Conservation (phyloP, 78 protist genomes). For the Pigoraptor vietnamica region DNA sequence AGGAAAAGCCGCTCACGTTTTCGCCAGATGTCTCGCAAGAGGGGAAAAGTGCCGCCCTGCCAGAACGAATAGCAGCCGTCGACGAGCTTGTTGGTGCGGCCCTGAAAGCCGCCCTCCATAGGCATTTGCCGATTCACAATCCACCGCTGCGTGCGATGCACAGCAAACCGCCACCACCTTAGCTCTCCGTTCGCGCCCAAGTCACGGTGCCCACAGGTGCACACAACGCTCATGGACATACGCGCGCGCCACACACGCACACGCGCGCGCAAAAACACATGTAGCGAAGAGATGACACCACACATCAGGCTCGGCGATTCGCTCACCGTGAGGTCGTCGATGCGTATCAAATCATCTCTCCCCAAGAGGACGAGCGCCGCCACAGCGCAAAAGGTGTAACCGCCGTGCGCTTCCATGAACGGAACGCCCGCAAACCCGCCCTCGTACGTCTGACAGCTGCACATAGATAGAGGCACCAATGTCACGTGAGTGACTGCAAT, state of each 20-base stretch:
- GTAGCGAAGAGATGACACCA: neutral
- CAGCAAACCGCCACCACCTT: too few species aligned
- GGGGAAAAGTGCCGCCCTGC: slow-evolving; percentile 72
- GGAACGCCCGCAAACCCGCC: slow-evolving; percentile 92
- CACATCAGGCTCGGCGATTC: neutral
- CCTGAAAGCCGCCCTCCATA: slow-evolving; percentile 94
- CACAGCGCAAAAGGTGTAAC: slow-evolving; percentile 94
- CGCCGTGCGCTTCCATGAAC: slow-evolving; percentile 97
- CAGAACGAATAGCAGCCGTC: slow-evolving; percentile 96
- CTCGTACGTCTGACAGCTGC: slow-evolving; percentile 92
- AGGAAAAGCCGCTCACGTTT: neutral
- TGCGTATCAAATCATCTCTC: slow-evolving; percentile 15
- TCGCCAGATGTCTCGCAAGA: neutral
- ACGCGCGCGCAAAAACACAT: neutral
- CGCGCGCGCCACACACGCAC: neutral
- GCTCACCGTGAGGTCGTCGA: too few species aligned
- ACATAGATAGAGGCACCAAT: neutral
- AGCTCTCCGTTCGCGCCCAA: too few species aligned
- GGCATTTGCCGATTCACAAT: slow-evolving; percentile 65
- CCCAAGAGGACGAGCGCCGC: slow-evolving; percentile 77
- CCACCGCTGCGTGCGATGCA: slow-evolving; percentile 61
- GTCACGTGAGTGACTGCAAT: neutral
- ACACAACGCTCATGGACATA: too few species aligned
- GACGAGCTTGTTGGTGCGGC: slow-evolving; percentile 96
- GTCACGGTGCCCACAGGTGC: too few species aligned